Evolutionary conservation across 1,284 basidiomycete genomes (phyloP).

Genomic region (Sanghuangporus sanghuang): DNA sequence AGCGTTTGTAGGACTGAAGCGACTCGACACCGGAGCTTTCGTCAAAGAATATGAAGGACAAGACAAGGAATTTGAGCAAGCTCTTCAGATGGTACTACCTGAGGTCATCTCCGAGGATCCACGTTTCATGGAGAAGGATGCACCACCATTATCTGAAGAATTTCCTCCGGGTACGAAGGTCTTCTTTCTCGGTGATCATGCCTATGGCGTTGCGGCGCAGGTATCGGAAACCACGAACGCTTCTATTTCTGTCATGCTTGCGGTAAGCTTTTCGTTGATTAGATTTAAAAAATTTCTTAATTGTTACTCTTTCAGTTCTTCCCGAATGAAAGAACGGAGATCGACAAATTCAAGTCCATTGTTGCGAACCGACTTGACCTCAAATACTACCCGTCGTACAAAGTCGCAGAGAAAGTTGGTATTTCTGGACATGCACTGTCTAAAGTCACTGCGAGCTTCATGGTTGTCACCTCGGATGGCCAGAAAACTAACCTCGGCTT

Average conservation of each 20-base stretch:
- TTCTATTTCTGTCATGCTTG: constrained; percentile 73
- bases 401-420: constrained; percentile 63
- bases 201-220: constrained; percentile 93
- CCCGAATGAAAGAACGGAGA: constrained; percentile 75
- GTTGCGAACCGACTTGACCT: constrained; percentile 52
- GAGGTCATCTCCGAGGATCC: constrained; percentile 85
- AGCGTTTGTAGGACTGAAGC: constrained; percentile 65
- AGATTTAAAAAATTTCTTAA: background rate
- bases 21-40: constrained; percentile 84
- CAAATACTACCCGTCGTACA: constrained; percentile 74
- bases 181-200: constrained; percentile 92
- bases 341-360: constrained; percentile 67
- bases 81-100: constrained; percentile 78
- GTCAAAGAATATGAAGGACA: constrained; percentile 90
- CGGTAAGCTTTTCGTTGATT: constrained; percentile 44
- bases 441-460: constrained; percentile 89
- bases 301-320: constrained; percentile 62
- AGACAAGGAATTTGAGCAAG: constrained; percentile 81
- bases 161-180: constrained; percentile 89
- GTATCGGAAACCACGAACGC: constrained; percentile 68
- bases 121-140: constrained; percentile 77
- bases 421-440: constrained; percentile 76
- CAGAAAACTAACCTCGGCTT: constrained; percentile 89
- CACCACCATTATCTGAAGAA: constrained; percentile 82
- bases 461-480: constrained; percentile 74